These are phyloP conservation scores for Auricularia sp. DNA, from an alignment of 768 basidiomycete genomes.

Conservation along the genomic window DNA sequence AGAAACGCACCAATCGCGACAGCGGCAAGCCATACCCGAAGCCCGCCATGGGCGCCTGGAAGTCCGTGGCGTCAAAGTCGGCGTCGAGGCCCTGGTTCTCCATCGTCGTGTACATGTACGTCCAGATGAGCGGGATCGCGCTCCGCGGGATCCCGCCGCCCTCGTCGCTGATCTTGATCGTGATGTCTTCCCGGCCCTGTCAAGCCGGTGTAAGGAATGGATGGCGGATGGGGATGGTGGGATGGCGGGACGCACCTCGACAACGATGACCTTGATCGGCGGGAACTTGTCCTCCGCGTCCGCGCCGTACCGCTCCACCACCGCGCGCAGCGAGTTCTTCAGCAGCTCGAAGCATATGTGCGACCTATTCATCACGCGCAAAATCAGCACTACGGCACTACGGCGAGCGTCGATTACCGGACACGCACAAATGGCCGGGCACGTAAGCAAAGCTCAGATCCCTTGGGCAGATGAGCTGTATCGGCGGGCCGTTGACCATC, in stretches of 20 bases:
- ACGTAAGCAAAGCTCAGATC: conserved; percentile 88
- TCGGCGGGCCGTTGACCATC: conserved; percentile 91
- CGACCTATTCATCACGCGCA: conserved; percentile 28
- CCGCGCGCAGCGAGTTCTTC: conserved; percentile 94
- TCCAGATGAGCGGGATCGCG: conserved; percentile 94
- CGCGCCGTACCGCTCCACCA: conserved; percentile 84
- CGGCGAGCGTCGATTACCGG: conserved; percentile 2
- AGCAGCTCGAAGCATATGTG: conserved; percentile 96
- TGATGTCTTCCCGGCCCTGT: conserved; percentile 88
- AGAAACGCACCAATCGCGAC: conserved; percentile 62
- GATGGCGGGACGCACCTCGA: background rate
- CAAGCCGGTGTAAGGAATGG: background rate
- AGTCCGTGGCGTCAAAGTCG: conserved; percentile 73
- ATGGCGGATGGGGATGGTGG: background rate
- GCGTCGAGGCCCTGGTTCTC: conserved; percentile 58
- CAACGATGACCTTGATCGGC: conserved; percentile 51
- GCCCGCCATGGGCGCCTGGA: conserved; percentile 96
- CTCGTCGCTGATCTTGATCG: conserved; percentile 97
- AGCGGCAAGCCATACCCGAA: conserved; percentile 91
- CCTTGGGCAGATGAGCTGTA: conserved; percentile 89
- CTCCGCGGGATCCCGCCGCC: conserved; percentile 88
- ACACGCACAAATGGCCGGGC: conserved; percentile 67
- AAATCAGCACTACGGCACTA: background rate
- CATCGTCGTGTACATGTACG: conserved; percentile 95
- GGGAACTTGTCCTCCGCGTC: conserved; percentile 73